phyloP scores from a whole-genome alignment of 2,329 filamentous ascomycete species.

The Phyllosticta citrichinensis region DNA sequence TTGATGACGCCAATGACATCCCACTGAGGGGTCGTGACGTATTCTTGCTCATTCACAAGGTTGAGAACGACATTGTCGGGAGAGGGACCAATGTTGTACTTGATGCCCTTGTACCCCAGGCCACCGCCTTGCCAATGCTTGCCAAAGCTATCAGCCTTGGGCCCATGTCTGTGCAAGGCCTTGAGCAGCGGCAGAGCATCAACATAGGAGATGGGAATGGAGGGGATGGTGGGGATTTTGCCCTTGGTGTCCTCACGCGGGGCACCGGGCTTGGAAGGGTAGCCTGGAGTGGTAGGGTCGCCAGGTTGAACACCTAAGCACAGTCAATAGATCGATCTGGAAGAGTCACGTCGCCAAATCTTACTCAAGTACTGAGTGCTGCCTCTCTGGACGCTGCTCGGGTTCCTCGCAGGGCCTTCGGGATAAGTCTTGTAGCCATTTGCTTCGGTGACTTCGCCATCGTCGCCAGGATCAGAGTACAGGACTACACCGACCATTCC shows the following conservation, averaged over 20 bases:
- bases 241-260: constrained; percentile 62
- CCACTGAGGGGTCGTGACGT: constrained; percentile 41
- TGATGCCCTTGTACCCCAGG: constrained; percentile 66
- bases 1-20: constrained; percentile 90
- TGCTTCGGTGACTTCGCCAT: constrained; percentile 68
- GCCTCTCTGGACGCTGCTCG: constrained; percentile 81
- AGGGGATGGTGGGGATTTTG: constrained; percentile 75
- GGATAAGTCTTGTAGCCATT: constrained; percentile 76
- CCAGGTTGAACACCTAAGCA: constrained; percentile 47
- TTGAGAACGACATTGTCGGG: constrained; percentile 53
- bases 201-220: constrained; percentile 77
- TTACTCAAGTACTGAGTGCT: constrained; percentile 56
- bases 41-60: constrained; percentile 40
- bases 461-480: constrained; percentile 83
- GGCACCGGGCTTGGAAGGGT: constrained; percentile 82
- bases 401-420: constrained; percentile 74
- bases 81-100: constrained; percentile 78
- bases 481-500: constrained; percentile 80
- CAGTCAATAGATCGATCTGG: not conserved
- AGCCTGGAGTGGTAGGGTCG: constrained; percentile 87
- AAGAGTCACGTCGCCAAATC: constrained; percentile 1
- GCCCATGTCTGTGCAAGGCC: constrained; percentile 81
- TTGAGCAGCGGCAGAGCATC: constrained; percentile 84
- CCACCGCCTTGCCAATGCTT: constrained; percentile 63
- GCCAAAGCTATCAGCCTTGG: constrained; percentile 63